A percentile compares a stretch with the other conserved stretches of the same genome.
phyloP scores from a whole-genome alignment of 108 stramenopile species.

The Nannochloropsis oceanica region DNA sequence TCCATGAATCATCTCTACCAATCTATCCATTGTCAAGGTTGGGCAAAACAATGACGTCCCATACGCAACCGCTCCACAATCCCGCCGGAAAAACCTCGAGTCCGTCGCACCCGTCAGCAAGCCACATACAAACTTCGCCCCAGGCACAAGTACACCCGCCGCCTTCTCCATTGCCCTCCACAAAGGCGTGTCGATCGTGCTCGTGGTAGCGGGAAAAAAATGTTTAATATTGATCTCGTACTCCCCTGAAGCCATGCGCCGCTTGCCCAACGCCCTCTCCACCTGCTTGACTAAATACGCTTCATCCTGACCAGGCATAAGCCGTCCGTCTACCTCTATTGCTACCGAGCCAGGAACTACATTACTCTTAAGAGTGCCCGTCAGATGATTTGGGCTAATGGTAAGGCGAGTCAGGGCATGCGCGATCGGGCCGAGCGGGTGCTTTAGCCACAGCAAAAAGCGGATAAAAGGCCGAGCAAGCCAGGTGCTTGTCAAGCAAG shows the following conservation, averaged over 20 bases:
- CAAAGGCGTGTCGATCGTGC: constrained; percentile 5
- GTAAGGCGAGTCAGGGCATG: constrained; percentile 8
- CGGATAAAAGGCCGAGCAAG: neutral
- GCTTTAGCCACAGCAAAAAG: neutral
- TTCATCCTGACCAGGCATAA: constrained; percentile 16
- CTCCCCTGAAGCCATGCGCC: neutral
- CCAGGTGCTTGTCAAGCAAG: neutral
- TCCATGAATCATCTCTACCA: constrained; percentile 13
- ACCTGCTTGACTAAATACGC: constrained; percentile 7
- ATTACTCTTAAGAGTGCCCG: neutral
- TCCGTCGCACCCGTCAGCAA: constrained; percentile 27
- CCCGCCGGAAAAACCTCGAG: constrained; percentile 6
- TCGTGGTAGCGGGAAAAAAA: constrained; percentile 10
- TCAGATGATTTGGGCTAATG: constrained; percentile 3
- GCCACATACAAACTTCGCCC: neutral
- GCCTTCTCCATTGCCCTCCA: constrained; percentile 21
- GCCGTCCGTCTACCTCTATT: constrained; percentile 10
- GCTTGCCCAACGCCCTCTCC: neutral
- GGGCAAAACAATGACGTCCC: constrained; percentile 11
- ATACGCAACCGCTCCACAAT: constrained; percentile 18
- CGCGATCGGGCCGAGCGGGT: constrained; percentile 2
- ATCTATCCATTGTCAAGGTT: constrained; percentile 1
- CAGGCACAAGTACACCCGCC: neutral
- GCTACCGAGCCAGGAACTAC: neutral
- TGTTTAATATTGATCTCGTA: neutral